Percentiles rank a stretch among this genome's conserved stretches.
phyloP scores from a whole-genome alignment of 345 rosid genomes.

The Abelmoschus esculentus region DNA sequence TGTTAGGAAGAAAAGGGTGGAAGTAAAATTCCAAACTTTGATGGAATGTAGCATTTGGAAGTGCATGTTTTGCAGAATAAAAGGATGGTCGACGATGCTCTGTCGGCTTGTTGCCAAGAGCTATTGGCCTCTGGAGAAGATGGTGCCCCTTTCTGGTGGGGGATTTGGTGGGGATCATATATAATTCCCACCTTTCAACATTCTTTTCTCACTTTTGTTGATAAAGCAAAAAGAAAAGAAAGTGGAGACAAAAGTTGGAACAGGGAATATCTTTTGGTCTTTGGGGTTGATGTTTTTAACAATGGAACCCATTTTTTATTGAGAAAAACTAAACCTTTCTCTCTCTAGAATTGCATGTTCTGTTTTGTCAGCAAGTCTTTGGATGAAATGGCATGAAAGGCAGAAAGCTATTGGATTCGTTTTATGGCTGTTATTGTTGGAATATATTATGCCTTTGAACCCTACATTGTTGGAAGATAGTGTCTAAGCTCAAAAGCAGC shows the following conservation, averaged over 20 bases:
- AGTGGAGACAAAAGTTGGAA: slow-evolving; percentile 15
- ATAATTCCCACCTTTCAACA: slow-evolving; percentile 9
- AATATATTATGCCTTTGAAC: not conserved
- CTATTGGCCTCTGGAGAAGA: slow-evolving; percentile 20
- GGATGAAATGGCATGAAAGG: slow-evolving; percentile 19
- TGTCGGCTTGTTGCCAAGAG: slow-evolving; percentile 16
- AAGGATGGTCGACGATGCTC: slow-evolving; percentile 10
- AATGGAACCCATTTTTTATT: slow-evolving; percentile 10
- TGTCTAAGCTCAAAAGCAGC: not conserved
- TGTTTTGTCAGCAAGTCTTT: slow-evolving; percentile 21
- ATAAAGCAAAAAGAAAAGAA: slow-evolving; percentile 4
- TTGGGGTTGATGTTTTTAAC: slow-evolving; percentile 12
- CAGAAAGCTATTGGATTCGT: slow-evolving; percentile 9
- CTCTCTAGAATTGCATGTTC: not conserved
- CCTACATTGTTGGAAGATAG: slow-evolving; percentile 4
- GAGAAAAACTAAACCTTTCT: slow-evolving; percentile 13
- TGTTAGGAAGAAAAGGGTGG: slow-evolving; percentile 10
- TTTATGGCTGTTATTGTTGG: not conserved
- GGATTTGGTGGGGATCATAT: slow-evolving; percentile 12
- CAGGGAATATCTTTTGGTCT: slow-evolving; percentile 15
- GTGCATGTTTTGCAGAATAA: slow-evolving; percentile 9
- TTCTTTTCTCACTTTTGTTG: slow-evolving; percentile 15
- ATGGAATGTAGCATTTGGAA: slow-evolving; percentile 31
- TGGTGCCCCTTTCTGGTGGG: slow-evolving; percentile 18
- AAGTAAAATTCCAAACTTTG: slow-evolving; percentile 9